These are phyloP conservation scores for Podila clonocystis DNA, from an alignment of 192 early-diverging fungal genomes.

Conservation along the genomic window DNA sequence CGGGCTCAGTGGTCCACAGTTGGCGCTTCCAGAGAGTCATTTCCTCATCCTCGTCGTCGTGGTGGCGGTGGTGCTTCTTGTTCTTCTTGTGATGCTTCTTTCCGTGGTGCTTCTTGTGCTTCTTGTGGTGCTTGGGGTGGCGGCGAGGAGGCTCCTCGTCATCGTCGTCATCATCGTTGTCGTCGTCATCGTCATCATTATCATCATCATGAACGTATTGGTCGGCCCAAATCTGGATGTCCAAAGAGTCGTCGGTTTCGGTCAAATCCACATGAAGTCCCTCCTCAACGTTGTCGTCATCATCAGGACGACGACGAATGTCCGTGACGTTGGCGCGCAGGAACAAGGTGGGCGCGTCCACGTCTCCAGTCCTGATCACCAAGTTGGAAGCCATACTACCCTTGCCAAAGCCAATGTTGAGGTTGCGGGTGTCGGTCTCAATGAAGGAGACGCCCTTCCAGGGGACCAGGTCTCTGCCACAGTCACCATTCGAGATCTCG, in stretches of 20 bases:
- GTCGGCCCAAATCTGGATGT: conserved; percentile 39
- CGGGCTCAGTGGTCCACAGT: background rate
- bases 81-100: conserved; percentile 4
- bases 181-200: background rate
- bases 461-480: conserved; percentile 16
- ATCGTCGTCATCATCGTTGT: background rate
- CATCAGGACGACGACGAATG: conserved; percentile 7
- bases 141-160: conserved; percentile 6
- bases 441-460: conserved; percentile 19
- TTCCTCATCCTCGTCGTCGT: conserved; percentile 2
- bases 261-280: conserved; percentile 25
- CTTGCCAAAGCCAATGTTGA: conserved; percentile 29
- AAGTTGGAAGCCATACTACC: conserved; percentile 24
- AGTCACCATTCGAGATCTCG: background rate
- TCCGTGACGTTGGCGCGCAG: conserved; percentile 41
- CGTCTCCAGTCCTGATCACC: conserved; percentile 15
- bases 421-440: background rate
- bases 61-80: conserved; percentile 7
- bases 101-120: conserved; percentile 23
- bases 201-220: background rate
- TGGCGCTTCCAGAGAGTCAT: conserved; percentile 6
- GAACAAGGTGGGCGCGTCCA: conserved; percentile 10
- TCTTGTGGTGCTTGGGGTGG: conserved; percentile 14
- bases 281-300: conserved; percentile 9
- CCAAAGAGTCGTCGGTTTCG: conserved; percentile 6